These are phyloP conservation scores for Protomyces lactucae-debilis DNA, from an alignment of 1,139 yeast species.

Conservation along the genomic window DNA sequence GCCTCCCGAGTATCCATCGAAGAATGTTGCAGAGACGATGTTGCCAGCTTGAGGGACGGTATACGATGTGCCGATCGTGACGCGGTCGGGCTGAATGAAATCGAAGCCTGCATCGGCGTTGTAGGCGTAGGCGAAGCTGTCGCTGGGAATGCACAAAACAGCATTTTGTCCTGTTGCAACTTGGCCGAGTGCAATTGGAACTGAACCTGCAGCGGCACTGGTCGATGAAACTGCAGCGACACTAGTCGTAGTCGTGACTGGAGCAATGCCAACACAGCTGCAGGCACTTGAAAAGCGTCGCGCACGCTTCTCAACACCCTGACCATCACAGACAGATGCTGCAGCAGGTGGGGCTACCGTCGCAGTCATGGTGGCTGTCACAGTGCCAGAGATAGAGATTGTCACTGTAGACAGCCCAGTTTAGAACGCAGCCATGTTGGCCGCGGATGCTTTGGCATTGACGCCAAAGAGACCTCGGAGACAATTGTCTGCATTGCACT, in stretches of 20 bases:
- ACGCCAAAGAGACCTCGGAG: background rate
- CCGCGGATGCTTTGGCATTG: background rate
- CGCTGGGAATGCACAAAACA: too few relatives aligned
- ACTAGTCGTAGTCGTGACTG: background rate
- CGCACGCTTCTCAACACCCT: background rate
- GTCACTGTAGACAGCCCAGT: background rate
- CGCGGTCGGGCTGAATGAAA: background rate
- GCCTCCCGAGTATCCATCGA: too few relatives aligned
- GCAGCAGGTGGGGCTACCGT: background rate
- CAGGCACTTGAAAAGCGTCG: background rate
- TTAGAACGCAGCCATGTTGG: background rate
- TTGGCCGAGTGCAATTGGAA: too few relatives aligned
- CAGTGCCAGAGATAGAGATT: background rate
- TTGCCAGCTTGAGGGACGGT: too few relatives aligned
- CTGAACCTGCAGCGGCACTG: too few relatives aligned
- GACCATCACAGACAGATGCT: background rate
- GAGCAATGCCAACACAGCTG: background rate
- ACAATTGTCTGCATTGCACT: background rate
- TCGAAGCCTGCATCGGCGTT: background rate
- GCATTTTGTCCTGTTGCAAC: too few relatives aligned
- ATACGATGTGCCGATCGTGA: background rate
- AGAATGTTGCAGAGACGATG: too few relatives aligned
- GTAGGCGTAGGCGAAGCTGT: background rate
- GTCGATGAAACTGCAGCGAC: too few relatives aligned
- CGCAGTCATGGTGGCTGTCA: background rate